Conservation (phyloP, 2,329 filamentous ascomycete species). For the Colletotrichum sp. region DNA sequence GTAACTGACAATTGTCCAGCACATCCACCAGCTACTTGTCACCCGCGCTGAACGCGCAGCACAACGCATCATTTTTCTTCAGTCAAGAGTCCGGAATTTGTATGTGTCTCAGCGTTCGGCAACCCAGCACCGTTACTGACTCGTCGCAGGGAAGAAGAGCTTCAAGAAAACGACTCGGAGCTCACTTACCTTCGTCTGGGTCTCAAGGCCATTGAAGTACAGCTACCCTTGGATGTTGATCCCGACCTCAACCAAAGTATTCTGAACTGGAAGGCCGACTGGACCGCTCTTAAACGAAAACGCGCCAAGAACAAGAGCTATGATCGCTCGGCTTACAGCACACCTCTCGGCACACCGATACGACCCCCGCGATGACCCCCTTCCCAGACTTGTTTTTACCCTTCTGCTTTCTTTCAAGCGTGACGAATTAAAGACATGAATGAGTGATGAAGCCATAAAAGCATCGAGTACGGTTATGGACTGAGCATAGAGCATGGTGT, state of each 20-base stretch:
- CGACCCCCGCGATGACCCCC: conserved; percentile 15
- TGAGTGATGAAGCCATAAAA: conserved; percentile 21
- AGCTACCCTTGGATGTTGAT: conserved; percentile 57
- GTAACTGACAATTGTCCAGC: conserved; percentile 37
- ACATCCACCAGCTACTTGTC: conserved; percentile 67
- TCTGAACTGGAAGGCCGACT: conserved; percentile 66
- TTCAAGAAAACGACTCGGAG: conserved; percentile 63
- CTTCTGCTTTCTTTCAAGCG: conserved; percentile 8
- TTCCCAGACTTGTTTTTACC: conserved; percentile 8
- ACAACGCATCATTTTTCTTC: conserved; percentile 64
- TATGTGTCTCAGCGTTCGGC: conserved; percentile 31
- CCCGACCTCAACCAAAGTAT: conserved; percentile 65
- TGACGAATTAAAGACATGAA: conserved; percentile 19
- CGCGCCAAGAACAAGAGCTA: conserved; percentile 32
- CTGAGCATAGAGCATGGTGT: conserved; percentile 22
- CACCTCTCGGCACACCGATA: conserved; percentile 14
- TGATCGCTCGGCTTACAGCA: conserved; percentile 17
- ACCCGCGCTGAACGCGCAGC: conserved; percentile 62
- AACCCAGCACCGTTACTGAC: background rate
- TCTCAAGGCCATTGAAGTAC: conserved; percentile 66
- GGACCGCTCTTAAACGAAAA: conserved; percentile 55
- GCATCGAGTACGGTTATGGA: conserved; percentile 17
- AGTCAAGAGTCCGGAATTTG: conserved; percentile 63
- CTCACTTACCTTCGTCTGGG: conserved; percentile 66
- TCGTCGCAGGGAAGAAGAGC: conserved; percentile 55